phyloP scores from a whole-genome alignment of 371 early-diverging fungal genomes.

The Nosema granulosis region DNA sequence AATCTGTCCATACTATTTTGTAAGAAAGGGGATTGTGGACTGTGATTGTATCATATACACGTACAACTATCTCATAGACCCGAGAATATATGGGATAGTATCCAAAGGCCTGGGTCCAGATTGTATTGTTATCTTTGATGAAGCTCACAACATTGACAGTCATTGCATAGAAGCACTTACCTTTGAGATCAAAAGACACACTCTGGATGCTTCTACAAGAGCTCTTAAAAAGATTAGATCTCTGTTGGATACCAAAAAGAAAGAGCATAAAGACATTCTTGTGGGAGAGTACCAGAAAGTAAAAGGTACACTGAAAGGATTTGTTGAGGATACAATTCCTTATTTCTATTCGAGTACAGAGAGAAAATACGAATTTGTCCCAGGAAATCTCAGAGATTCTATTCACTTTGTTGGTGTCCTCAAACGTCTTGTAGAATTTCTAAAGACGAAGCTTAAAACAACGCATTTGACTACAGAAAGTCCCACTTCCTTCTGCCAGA shows the following conservation, averaged over 20 bases:
- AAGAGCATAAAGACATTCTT: constrained; percentile 76
- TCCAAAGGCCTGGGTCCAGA: constrained; percentile 80
- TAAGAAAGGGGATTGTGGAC: constrained; percentile 76
- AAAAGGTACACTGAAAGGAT: constrained; percentile 15
- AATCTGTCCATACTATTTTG: constrained; percentile 89
- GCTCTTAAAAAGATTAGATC: constrained; percentile 71
- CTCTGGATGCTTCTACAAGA: constrained; percentile 72
- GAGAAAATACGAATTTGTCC: constrained; percentile 75
- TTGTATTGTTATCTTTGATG: constrained; percentile 95
- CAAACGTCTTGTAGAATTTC: constrained; percentile 90
- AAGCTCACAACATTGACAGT: constrained; percentile 95
- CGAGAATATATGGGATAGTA: constrained; percentile 90
- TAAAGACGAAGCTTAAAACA: constrained; percentile 90
- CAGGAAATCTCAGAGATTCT: constrained; percentile 91
- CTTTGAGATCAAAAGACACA: constrained; percentile 80
- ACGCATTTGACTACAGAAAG: constrained; percentile 93
- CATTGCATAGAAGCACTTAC: constrained; percentile 88
- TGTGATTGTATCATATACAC: constrained; percentile 96
- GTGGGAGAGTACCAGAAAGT: constrained; percentile 23
- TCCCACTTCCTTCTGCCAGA: constrained; percentile 80
- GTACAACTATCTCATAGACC: constrained; percentile 97
- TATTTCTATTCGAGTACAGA: constrained; percentile 35
- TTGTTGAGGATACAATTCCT: constrained; percentile 30
- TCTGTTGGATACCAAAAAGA: constrained; percentile 69
- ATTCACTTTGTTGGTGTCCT: constrained; percentile 93